Percentiles rank a stretch among this genome's conserved stretches.
phyloP scores from a whole-genome alignment of 163 green algal genomes.

The Prototheca cutis region DNA sequence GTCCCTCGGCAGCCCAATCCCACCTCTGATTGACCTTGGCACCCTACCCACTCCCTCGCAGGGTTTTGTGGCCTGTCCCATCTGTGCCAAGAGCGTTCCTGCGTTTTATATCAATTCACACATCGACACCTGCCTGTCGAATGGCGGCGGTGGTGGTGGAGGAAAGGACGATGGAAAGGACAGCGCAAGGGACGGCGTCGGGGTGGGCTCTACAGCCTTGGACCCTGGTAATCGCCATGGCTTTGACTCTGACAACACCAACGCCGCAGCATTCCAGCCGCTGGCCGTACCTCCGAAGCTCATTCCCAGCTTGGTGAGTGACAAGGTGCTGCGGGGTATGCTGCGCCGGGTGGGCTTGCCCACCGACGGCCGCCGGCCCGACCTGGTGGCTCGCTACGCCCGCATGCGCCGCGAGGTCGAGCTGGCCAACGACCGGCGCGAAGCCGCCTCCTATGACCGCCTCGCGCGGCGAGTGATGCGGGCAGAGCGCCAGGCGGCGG shows the following conservation, averaged over 20 bases:
- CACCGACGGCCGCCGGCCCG: slow-evolving; percentile 10
- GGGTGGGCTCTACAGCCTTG: no score
- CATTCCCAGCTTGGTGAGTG: slow-evolving; percentile 20
- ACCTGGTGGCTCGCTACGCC: slow-evolving; percentile 34
- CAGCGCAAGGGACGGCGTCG: no score
- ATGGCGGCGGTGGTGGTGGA: not conserved
- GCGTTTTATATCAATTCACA: slow-evolving; percentile 29
- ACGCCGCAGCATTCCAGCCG: not conserved
- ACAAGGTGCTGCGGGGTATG: slow-evolving; percentile 24
- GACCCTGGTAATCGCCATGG: no score
- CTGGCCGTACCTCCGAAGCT: slow-evolving; percentile 31
- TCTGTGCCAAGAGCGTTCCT: slow-evolving; percentile 20
- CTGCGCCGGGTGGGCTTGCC: slow-evolving; percentile 21
- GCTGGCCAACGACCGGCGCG: slow-evolving; percentile 27
- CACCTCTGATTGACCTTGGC: not conserved
- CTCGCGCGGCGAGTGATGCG: slow-evolving; percentile 13
- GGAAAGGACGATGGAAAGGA: no score
- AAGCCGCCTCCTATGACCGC: slow-evolving; percentile 9
- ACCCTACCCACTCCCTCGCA: slow-evolving; percentile 1
- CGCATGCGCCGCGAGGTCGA: slow-evolving; percentile 23
- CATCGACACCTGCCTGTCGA: slow-evolving; percentile 21
- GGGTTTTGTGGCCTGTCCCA: slow-evolving; percentile 27
- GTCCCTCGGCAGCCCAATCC: no score
- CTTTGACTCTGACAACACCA: no score
- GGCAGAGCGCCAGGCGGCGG: slow-evolving; percentile 3